These are phyloP conservation scores for Clarireedia hainanense DNA, from an alignment of 2,329 filamentous ascomycete species.

Conservation along the genomic window DNA sequence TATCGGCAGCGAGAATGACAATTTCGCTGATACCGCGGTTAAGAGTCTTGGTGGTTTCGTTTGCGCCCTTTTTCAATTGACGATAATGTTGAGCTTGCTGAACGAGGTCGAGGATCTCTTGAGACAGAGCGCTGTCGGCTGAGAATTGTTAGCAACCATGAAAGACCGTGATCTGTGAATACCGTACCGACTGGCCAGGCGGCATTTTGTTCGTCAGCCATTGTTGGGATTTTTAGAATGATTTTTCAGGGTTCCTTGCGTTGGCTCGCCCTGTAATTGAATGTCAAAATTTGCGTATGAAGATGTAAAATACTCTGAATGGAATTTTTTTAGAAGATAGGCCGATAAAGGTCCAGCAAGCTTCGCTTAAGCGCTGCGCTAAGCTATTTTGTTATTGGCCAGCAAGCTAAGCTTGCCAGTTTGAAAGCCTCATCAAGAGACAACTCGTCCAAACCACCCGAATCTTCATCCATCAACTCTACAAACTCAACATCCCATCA, in stretches of 20 bases:
- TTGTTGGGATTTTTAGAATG: conserved; percentile 16
- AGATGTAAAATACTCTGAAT: conserved; percentile 1
- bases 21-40: conserved; percentile 88
- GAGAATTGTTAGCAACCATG: conserved; percentile 33
- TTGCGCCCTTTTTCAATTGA: conserved; percentile 84
- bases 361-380: conserved; percentile 8
- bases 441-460: conserved; percentile 12
- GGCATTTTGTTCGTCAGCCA: conserved; percentile 30
- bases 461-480: conserved; percentile 20
- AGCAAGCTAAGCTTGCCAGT: conserved; percentile 20
- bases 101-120: conserved; percentile 76
- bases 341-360: not conserved
- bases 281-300: conserved; percentile 6
- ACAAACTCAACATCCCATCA: conserved; percentile 23
- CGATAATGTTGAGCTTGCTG: conserved; percentile 51
- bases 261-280: conserved; percentile 47
- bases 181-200: conserved; percentile 17
- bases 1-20: conserved; percentile 83
- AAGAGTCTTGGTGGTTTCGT: conserved; percentile 80
- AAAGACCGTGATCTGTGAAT: conserved; percentile 33
- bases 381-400: conserved; percentile 8
- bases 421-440: conserved; percentile 9
- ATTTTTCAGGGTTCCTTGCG: conserved; percentile 50
- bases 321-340: conserved; percentile 2
- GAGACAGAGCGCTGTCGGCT: conserved; percentile 65